Evolutionary conservation across 2,329 filamentous ascomycete species (phyloP).

Genomic region (Curvularia hawaiiensis): DNA sequence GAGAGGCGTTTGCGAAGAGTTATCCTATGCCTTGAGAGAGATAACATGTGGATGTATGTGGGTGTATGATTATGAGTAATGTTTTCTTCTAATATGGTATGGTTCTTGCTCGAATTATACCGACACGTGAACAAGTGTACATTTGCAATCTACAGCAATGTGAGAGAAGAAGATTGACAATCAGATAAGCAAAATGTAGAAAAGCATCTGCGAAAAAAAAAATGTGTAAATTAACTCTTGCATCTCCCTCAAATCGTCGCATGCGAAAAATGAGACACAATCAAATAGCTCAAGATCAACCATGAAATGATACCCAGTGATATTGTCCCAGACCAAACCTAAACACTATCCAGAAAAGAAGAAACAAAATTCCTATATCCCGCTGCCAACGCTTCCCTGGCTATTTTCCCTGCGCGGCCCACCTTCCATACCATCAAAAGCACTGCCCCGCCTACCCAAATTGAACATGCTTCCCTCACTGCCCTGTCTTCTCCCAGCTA

Average conservation of each 20-base stretch:
- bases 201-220: not conserved
- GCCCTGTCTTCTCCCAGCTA: constrained; percentile 39
- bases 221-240: not conserved
- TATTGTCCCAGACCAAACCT: not conserved
- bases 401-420: constrained; percentile 28
- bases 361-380: not conserved
- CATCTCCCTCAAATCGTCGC: not conserved
- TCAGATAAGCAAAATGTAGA: not conserved
- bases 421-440: constrained; percentile 25
- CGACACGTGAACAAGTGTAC: no score
- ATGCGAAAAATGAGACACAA: not conserved
- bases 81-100: not conserved
- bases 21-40: constrained; percentile 29
- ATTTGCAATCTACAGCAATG: not conserved
- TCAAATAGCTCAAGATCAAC: not conserved
- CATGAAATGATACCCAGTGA: not conserved
- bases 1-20: constrained; percentile 39
- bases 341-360: not conserved
- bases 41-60: not conserved
- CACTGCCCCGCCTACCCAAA: constrained; percentile 29
- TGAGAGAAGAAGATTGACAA: not conserved
- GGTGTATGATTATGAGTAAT: not conserved
- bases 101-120: not conserved
- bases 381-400: constrained; percentile 29
- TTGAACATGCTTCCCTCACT: constrained; percentile 34